Conservation (phyloP, 2,329 filamentous ascomycete species). For the Ascosphaera apis region DNA sequence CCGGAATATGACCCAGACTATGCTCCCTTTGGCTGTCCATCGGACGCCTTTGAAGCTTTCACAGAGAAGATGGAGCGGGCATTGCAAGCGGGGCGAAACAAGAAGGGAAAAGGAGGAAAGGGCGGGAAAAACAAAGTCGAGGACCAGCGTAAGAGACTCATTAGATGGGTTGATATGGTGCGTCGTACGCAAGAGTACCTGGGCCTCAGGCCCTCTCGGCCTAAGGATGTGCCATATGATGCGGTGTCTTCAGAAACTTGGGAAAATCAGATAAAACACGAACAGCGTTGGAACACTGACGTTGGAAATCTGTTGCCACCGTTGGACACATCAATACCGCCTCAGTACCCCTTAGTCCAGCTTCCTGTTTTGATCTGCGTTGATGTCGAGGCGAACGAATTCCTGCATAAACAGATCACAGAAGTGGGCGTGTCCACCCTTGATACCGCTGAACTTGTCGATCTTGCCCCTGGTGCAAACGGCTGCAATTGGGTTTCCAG, state of each 20-base stretch:
- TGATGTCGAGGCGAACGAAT: conserved; percentile 66
- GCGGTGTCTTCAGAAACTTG: conserved; percentile 5
- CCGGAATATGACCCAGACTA: conserved; percentile 7
- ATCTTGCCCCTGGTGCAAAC: conserved; percentile 33
- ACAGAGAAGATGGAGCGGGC: conserved; percentile 30
- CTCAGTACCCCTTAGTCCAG: conserved; percentile 25
- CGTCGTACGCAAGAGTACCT: conserved; percentile 47
- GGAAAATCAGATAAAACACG: conserved; percentile 8
- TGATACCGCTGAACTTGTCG: conserved; percentile 40
- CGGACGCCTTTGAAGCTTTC: conserved; percentile 21
- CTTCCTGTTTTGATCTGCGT: conserved; percentile 52
- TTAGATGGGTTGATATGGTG: conserved; percentile 31
- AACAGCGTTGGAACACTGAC: conserved; percentile 9
- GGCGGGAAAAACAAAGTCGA: conserved; percentile 23
- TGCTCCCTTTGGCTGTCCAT: conserved; percentile 9
- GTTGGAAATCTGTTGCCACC: conserved; percentile 10
- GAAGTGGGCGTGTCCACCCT: conserved; percentile 70
- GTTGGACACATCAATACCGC: conserved; percentile 24
- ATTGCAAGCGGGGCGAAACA: conserved; percentile 27
- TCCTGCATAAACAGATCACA: conserved; percentile 41
- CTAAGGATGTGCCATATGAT: conserved; percentile 3
- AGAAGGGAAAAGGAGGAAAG: conserved; percentile 21
- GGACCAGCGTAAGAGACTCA: conserved; percentile 27
- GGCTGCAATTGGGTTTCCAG: conserved; percentile 43
- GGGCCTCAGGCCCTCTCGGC: conserved; percentile 32